Base-by-base conservation (phyloP, 495 filamentous ascomycete species). In the Cladorrhinum samala region DNA sequence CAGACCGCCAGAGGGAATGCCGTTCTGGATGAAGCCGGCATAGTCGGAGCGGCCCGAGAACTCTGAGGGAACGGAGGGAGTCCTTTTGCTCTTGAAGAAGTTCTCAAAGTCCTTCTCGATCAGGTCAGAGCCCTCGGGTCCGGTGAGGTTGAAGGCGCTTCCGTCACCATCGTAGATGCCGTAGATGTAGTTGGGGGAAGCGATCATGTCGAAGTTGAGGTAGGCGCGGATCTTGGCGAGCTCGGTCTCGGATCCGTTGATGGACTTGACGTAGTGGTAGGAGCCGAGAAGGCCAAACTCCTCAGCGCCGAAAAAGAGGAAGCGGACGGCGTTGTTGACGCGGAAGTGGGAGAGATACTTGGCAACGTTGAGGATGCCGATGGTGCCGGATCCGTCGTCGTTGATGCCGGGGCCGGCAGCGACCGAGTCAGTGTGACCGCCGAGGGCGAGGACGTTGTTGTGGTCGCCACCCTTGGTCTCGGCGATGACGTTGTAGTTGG, bases 141-240 rank as follows among this genome's bases (percentile, higher is more conserved):
- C 85, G 11, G 75, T 75, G 21, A 74, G 51, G 69, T 83, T 82
- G 71, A 81, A 88, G 16, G 76, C 61, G 44, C 62, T 69, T 40
- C 85, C 86, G 56, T 87, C 83, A 40, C 86, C 86, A 63, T 89
- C 86, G 63, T 87, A 88, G 64, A 87, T 76, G 61, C 77, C 79
- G 59, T 81, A 75, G 14, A 78, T 72, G 59, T 80, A 88, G 72
- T 89, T 88, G 41, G 86, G 86, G 14, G 75, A 80, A 40, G 85
- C 86, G 53, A 88, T 85, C 86, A 89, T 89, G 68, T 89, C 86
- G 57, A 87, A 86, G 72, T 89, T 87, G 58, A 89, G 82, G 60
- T 87, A 87, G 2, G 86, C 76, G 1, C 76, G 65, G 54, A 89
- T 77, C 59, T 82, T 81, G 30, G 66, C 70, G 9, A 78, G 68